Base-by-base conservation (phyloP, 2,329 filamentous ascomycete species). In the Calonectria fujianensis region DNA sequence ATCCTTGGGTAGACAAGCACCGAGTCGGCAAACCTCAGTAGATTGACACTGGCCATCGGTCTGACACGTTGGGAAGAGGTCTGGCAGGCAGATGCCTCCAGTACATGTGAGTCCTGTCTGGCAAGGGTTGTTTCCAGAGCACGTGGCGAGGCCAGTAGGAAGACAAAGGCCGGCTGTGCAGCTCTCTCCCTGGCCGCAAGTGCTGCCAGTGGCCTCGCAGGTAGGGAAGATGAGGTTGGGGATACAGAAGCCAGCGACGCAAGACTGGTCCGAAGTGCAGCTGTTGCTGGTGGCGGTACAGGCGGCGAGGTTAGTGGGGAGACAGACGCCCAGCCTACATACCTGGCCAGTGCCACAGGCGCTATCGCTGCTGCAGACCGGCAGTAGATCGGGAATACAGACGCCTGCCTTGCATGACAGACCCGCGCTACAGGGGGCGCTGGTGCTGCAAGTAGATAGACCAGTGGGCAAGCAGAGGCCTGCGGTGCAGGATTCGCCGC, bases 31-130 rank as follows among this genome's bases (percentile, higher is more conserved):
- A 20, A 63, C 41, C n/a, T 51, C 16, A 13, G n/a, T 29, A 1
- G 41, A 27, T 20, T 11, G 16, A 27, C 70, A 73, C 18, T n/a
- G 37, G n/a, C 16, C 32, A n/a, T 73, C 64, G 5, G 13, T 11
- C 18, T 41, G 41, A 13, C 71, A 73, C 4, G 57, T 39, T 14
- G 71, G 57, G 27, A 73, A 45, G 27, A 41, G 29, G 3, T 35
- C 41, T 1, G 71, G 71, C 18, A 73, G 32, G 52, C 71, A 73
- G 52, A 69, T 27, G 20, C 70, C 70, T 27, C 29, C n/a, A 2
- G 31, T 37, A n/a, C 71, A 73, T 20, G 57, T 66, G 24, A 70
- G 72, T 13, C 24, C 39, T 1, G 50, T 29, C 8, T 20, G 16
- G 39, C 72, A 74, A 11, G 51, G 32, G 3, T 32, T 29, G 24